A percentile compares a stretch with the other conserved stretches of the same genome.
Evolutionary conservation across 345 rosid species (phyloP).

Genomic region (Turnera subulata): DNA sequence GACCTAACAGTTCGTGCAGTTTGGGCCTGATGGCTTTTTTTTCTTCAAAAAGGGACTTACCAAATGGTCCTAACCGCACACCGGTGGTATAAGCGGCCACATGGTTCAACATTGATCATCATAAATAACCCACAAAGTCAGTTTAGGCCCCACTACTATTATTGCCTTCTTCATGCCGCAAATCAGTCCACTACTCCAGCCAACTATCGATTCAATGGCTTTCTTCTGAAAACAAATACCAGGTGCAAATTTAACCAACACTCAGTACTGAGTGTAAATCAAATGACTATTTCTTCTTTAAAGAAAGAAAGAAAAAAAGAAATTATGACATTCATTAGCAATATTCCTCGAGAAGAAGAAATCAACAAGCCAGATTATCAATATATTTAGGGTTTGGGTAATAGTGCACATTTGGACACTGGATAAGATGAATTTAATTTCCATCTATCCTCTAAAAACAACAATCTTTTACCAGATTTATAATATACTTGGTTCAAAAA

Average conservation of each 20-base stretch:
- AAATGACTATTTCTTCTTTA: too few relatives aligned
- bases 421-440: too few relatives aligned
- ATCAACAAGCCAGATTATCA: neutral
- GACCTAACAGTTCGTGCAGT: neutral
- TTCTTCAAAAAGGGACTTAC: neutral
- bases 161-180: neutral
- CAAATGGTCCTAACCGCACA: too few relatives aligned
- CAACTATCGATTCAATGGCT: slow-evolving; percentile 4
- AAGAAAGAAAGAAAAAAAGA: too few relatives aligned
- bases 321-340: too few relatives aligned
- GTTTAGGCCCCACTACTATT: slow-evolving; percentile 16
- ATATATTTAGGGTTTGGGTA: too few relatives aligned
- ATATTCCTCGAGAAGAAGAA: slow-evolving; percentile 6
- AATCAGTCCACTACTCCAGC: slow-evolving; percentile 2
- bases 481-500: too few relatives aligned
- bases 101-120: slow-evolving; percentile 9
- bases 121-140: slow-evolving; percentile 14
- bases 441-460: too few relatives aligned
- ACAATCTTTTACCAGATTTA: too few relatives aligned
- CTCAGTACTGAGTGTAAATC: too few relatives aligned
- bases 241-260: too few relatives aligned
- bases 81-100: slow-evolving; percentile 5
- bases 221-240: neutral
- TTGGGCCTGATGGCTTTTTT: slow-evolving; percentile 16
- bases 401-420: too few relatives aligned